A percentile compares a stretch with the other conserved stretches of the same genome.
These are phyloP conservation scores for Floccularia luteovirens DNA, from an alignment of 768 basidiomycete genomes.

Conservation along the genomic window DNA sequence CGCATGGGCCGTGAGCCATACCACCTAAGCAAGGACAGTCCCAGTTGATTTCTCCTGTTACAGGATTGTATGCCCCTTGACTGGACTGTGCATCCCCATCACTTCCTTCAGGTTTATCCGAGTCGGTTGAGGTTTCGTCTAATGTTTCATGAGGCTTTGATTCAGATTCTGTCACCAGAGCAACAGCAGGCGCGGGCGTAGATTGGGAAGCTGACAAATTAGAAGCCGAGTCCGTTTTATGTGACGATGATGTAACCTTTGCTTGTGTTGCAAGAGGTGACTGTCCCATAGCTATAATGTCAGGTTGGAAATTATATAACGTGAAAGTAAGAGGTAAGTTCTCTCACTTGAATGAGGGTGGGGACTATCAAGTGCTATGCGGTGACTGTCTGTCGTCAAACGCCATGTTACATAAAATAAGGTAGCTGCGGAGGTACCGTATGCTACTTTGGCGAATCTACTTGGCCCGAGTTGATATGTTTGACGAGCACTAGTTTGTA, in stretches of 20 bases:
- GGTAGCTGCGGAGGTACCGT: slow-evolving; percentile 29
- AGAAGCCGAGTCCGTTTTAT: slow-evolving; percentile 8
- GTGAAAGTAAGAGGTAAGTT: neutral
- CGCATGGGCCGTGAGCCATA: slow-evolving; percentile 97
- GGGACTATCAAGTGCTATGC: slow-evolving; percentile 41
- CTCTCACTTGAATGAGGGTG: slow-evolving; percentile 17
- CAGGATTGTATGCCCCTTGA: slow-evolving; percentile 78
- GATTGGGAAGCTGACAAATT: slow-evolving; percentile 8
- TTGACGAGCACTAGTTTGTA: slow-evolving; percentile 34
- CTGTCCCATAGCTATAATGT: slow-evolving; percentile 10
- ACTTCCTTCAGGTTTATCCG: neutral
- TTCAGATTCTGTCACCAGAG: slow-evolving; percentile 8
- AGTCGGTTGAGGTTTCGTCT: neutral
- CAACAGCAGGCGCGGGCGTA: slow-evolving; percentile 6
- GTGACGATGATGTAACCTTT: too few species aligned
- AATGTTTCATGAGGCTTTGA: neutral
- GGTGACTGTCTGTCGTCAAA: slow-evolving; percentile 28
- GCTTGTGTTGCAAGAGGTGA: slow-evolving; percentile 6
- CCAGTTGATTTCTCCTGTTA: slow-evolving; percentile 99
- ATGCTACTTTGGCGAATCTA: slow-evolving; percentile 16
- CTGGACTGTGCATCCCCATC: slow-evolving; percentile 1
- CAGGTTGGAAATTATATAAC: neutral
- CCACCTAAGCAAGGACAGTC: slow-evolving; percentile 98
- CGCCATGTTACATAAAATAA: slow-evolving; percentile 44
- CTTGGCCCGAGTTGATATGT: slow-evolving; percentile 7